phyloP scores from a whole-genome alignment of 2,329 filamentous ascomycete genomes.

The Xylaria sp. region DNA sequence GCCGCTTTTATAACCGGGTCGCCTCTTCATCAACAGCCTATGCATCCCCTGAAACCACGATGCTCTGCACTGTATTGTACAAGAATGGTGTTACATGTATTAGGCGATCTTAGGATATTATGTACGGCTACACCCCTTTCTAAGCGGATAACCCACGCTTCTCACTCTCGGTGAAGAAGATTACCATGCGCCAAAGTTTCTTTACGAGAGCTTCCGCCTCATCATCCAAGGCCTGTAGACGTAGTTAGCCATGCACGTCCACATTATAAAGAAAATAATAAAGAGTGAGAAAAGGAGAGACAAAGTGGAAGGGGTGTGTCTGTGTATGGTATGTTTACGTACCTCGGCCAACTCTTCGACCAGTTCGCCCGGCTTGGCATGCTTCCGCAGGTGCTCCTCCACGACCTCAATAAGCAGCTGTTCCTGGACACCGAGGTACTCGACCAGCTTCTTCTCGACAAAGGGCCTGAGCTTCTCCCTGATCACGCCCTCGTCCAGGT shows the following conservation, averaged over 20 bases:
- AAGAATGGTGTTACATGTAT: constrained; percentile 1
- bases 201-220: constrained; percentile 92
- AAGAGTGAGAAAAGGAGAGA: too few species aligned
- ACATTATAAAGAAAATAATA: background rate
- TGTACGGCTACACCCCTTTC: background rate
- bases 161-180: constrained; percentile 95
- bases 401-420: constrained; percentile 93
- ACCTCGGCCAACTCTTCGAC: constrained; percentile 85
- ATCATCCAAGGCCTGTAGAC: constrained; percentile 77
- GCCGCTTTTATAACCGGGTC: background rate
- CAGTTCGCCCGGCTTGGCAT: constrained; percentile 74
- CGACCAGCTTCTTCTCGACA: constrained; percentile 97
- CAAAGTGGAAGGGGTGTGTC: too few species aligned
- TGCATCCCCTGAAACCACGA: background rate
- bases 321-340: too few species aligned
- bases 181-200: constrained; percentile 98
- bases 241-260: constrained; percentile 33
- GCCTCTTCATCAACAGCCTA: background rate
- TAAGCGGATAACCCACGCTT: constrained; percentile 80
- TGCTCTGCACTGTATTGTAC: background rate
- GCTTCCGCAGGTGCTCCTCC: constrained; percentile 79
- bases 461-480: constrained; percentile 89
- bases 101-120: background rate
- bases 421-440: constrained; percentile 94
- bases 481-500: constrained; percentile 79